Evolutionary conservation across 768 basidiomycete genomes (phyloP).

Genomic region (Rhizopogon roseolus): DNA sequence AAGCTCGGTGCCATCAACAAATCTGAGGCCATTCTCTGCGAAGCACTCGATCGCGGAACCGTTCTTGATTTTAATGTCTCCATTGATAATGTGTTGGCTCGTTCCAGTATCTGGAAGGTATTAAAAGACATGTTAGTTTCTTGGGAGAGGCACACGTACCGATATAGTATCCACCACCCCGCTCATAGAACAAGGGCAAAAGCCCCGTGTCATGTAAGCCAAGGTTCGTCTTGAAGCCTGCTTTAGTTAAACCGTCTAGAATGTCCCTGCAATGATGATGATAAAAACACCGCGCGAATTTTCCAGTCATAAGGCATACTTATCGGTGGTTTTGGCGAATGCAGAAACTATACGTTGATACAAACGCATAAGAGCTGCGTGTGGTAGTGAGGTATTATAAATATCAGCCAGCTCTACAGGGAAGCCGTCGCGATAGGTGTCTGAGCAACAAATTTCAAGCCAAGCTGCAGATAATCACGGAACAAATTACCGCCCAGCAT

Average conservation of each 20-base stretch:
- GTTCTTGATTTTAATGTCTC: conserved; percentile 48
- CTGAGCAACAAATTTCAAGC: conserved; percentile 1
- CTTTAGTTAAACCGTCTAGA: conserved; percentile 32
- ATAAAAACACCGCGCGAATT: not conserved
- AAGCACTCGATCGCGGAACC: conserved; percentile 28
- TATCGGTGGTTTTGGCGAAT: conserved; percentile 19
- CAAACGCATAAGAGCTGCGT: conserved; percentile 9
- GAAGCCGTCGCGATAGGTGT: conserved; percentile 12
- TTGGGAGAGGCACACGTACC: conserved; percentile 17
- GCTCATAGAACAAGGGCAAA: conserved; percentile 18
- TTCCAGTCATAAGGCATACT: conserved; percentile 10
- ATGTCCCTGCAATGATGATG: conserved; percentile 20
- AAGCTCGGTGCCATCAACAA: too few relatives aligned
- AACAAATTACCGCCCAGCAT: conserved; percentile 6
- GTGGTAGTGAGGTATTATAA: conserved; percentile 14
- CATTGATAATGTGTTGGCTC: conserved; percentile 38
- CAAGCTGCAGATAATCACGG: not conserved
- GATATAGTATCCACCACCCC: conserved; percentile 37
- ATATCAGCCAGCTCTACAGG: conserved; percentile 20
- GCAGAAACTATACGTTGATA: conserved; percentile 14
- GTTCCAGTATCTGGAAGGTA: conserved; percentile 30
- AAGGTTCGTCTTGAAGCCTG: conserved; percentile 33
- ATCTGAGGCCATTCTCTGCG: too few relatives aligned
- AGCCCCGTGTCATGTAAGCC: conserved; percentile 31
- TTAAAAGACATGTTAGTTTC: not conserved